These are phyloP conservation scores for Stramenopiles sp. DNA, from an alignment of 352 stramenopile species.

Conservation along the genomic window DNA sequence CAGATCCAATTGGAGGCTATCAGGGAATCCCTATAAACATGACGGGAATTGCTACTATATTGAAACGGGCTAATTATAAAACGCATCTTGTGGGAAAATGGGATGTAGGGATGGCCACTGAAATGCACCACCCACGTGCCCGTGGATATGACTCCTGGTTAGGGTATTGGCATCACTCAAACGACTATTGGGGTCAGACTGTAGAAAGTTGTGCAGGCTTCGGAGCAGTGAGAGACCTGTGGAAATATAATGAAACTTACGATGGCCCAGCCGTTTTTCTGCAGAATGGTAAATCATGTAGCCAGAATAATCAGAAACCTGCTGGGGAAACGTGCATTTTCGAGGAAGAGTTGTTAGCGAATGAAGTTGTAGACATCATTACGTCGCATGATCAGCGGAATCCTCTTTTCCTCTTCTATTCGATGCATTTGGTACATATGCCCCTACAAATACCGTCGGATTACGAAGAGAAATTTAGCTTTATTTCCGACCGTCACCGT, in stretches of 20 bases:
- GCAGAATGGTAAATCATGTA: slow-evolving; percentile 9
- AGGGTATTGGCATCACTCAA: slow-evolving; percentile 26
- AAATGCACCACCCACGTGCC: slow-evolving; percentile 21
- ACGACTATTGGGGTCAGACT: slow-evolving; percentile 25
- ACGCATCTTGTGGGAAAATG: slow-evolving; percentile 27
- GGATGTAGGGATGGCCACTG: slow-evolving; percentile 29
- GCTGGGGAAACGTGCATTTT: slow-evolving; percentile 15
- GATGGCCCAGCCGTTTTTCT: neutral
- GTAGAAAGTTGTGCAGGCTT: no score
- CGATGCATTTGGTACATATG: slow-evolving; percentile 22
- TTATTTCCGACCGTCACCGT: slow-evolving; percentile 15
- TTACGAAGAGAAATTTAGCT: slow-evolving; percentile 24
- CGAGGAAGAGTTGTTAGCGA: slow-evolving; percentile 24
- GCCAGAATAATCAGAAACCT: neutral
- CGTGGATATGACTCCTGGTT: slow-evolving; percentile 26
- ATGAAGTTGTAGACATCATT: slow-evolving; percentile 18
- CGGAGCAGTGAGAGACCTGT: no score
- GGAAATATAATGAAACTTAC: neutral
- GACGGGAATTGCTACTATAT: slow-evolving; percentile 20
- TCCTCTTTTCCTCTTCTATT: slow-evolving; percentile 25
- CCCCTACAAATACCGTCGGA: slow-evolving; percentile 24
- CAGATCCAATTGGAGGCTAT: slow-evolving; percentile 16
- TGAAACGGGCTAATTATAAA: slow-evolving; percentile 16
- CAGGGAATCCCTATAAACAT: slow-evolving; percentile 23
- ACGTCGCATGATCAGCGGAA: slow-evolving; percentile 16